phyloP scores from a whole-genome alignment of 2,329 filamentous ascomycete genomes.

The Venturia nashicola region DNA sequence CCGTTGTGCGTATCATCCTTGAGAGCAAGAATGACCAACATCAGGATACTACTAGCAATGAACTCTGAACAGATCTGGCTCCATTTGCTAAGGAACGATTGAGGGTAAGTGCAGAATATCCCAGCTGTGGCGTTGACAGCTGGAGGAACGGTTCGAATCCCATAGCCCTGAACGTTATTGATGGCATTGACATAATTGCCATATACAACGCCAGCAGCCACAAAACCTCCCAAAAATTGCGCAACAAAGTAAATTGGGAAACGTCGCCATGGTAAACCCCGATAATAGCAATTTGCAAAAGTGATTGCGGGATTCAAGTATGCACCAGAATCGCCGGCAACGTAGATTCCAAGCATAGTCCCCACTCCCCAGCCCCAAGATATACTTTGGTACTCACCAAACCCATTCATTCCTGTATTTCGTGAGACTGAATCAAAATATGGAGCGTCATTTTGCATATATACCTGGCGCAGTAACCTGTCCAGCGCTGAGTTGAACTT shows the following conservation, averaged over 20 bases:
- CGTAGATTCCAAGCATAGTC: conserved; percentile 44
- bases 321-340: conserved; percentile 51
- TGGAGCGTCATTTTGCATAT: too few species aligned
- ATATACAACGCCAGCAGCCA: conserved; percentile 44
- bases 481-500: conserved; percentile 27
- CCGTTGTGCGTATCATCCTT: conserved; percentile 40
- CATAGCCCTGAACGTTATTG: conserved; percentile 48
- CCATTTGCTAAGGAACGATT: conserved; percentile 50
- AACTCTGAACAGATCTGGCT: conserved; percentile 64
- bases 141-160: conserved; percentile 49
- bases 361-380: conserved; percentile 26
- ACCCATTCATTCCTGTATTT: conserved; percentile 17
- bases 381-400: conserved; percentile 29
- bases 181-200: conserved; percentile 55
- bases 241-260: conserved; percentile 56
- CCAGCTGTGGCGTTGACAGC: conserved; percentile 49
- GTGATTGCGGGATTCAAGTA: conserved; percentile 58
- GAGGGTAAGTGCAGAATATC: conserved; percentile 64
- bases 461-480: conserved; percentile 28
- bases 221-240: conserved; percentile 56
- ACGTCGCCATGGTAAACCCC: conserved; percentile 55
- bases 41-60: conserved; percentile 52
- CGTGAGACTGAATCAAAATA: background rate
- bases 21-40: conserved; percentile 61
- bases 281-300: conserved; percentile 55